Evolutionary conservation across 805 yeast genomes (phyloP), one percentile per base, ranked within the genome.

Genomic region (Spathaspora gorwiae): DNA sequence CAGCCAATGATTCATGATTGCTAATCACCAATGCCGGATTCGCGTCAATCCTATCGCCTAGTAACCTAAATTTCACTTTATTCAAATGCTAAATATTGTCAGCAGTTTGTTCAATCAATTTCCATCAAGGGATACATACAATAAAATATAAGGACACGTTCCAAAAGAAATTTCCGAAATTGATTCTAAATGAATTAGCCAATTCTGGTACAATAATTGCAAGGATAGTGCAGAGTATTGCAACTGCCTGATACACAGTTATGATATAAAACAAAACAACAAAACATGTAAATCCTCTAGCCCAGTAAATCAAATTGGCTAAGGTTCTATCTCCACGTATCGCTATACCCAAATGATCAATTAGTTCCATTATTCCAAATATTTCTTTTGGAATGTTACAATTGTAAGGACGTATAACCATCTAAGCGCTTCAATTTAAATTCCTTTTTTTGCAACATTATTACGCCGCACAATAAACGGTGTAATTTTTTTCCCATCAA

Each of bases 1-100:
- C 96, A 11, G 80, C 76, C 7, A 84, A 53, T 0, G 94, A 83
- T 42, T 72, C 72, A 59, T 89, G 96, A 55, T 88, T 89, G 42
- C 79, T 63, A 34, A 73, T 38, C n/a, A 70, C 44, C 26, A 66
- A 47, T 26, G 77, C 68, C 11, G 76, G 59, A 45, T 64, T 70
- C 27, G 65, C 41, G 35, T 52, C 56, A 37, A 73, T 43, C 12
- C 40, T 35, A 47, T 77, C 83, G 11, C 81, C 85, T 10, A 65
- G 46, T 1, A 78, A 48, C 15, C 58, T 54, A 12, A 77, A 52
- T 12, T 61, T 49, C 13, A 76, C 72, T 5, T 61, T 52, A 50
- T 72, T 73, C 39, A 67, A 37, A 3, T 40, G 43, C 49, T 46
- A 42, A 19, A 19, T 5, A 3, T 19, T 5, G 24, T 19, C 24